Conservation (phyloP, 768 basidiomycete genomes). For the Leccinellum luteum region DNA sequence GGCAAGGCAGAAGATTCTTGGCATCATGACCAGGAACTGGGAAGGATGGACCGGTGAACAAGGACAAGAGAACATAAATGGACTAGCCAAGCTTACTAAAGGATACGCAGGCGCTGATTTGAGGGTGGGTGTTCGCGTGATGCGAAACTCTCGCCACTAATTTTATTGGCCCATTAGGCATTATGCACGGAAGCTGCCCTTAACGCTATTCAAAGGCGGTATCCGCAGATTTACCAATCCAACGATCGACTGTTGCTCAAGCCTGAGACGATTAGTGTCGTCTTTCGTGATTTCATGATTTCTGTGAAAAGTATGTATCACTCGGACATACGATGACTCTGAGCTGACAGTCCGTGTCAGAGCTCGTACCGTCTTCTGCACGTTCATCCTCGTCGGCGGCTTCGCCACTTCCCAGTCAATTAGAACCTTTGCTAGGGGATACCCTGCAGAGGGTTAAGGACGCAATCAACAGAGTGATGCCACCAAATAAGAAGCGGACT, state of each 20-base stretch:
- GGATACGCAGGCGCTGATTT: slow-evolving; percentile 98
- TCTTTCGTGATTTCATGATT: slow-evolving; percentile 93
- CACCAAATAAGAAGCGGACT: slow-evolving; percentile 73
- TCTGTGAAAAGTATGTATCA: slow-evolving; percentile 82
- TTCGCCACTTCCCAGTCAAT: slow-evolving; percentile 78
- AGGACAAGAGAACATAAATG: slow-evolving; percentile 49
- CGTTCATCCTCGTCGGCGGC: slow-evolving; percentile 87
- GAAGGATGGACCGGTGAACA: slow-evolving; percentile 67
- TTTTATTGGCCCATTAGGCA: slow-evolving; percentile 47
- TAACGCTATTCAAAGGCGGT: slow-evolving; percentile 93
- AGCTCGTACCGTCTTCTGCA: slow-evolving; percentile 92
- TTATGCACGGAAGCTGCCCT: slow-evolving; percentile 95
- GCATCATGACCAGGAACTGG: slow-evolving; percentile 91
- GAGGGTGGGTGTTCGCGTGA: slow-evolving; percentile 52
- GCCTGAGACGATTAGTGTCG: slow-evolving; percentile 81
- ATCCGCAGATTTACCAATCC: slow-evolving; percentile 96
- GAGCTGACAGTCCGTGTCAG: slow-evolving; percentile 41
- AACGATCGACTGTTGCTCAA: slow-evolving; percentile 80
- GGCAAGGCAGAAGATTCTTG: slow-evolving; percentile 84
- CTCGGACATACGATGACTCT: background rate
- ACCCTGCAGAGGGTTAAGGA: slow-evolving; percentile 69
- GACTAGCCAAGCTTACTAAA: slow-evolving; percentile 86
- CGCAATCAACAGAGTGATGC: slow-evolving; percentile 72
- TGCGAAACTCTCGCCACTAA: slow-evolving; percentile 1
- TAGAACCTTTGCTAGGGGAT: slow-evolving; percentile 71